Conservation (phyloP, 164 flowering plant genomes). For the Liriodendron chinense region DNA sequence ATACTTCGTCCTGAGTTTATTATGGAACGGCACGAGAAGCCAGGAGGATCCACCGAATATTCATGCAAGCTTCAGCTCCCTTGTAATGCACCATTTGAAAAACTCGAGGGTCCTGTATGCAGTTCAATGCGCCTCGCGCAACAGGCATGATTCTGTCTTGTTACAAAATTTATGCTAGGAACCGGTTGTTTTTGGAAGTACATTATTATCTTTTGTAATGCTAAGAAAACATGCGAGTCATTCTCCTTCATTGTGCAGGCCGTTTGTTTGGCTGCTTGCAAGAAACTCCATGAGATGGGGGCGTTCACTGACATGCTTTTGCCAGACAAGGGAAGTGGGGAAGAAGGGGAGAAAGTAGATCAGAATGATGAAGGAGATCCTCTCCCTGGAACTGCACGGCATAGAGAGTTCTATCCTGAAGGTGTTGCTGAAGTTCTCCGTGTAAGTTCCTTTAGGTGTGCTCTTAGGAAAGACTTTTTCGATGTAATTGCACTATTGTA, state of each 20-base stretch:
- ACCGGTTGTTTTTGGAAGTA: not conserved
- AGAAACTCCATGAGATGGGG: slow-evolving; percentile 99
- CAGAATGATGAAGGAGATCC: slow-evolving; percentile 85
- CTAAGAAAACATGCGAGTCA: not conserved
- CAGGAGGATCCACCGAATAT: slow-evolving; percentile 74
- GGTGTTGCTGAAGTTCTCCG: slow-evolving; percentile 84
- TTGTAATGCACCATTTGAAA: slow-evolving; percentile 98
- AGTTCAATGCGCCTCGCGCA: slow-evolving; percentile 95
- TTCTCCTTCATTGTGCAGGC: slow-evolving; percentile 46
- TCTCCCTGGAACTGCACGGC: slow-evolving; percentile 95
- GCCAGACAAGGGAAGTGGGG: slow-evolving; percentile 96
- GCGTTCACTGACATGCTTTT: slow-evolving; percentile 99
- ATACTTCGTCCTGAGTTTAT: slow-evolving; percentile 97
- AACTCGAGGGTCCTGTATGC: slow-evolving; percentile 93
- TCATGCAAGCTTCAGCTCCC: slow-evolving; percentile 99
- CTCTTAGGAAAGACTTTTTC: not conserved
- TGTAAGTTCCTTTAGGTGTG: slow-evolving; percentile 44
- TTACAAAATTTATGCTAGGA: slow-evolving; percentile 5
- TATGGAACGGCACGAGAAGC: slow-evolving; percentile 89
- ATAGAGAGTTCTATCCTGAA: slow-evolving; percentile 99
- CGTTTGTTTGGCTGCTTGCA: slow-evolving; percentile 97
- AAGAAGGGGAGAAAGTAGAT: slow-evolving; percentile 67
- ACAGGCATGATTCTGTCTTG: slow-evolving; percentile 49
- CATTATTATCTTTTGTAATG: not conserved
- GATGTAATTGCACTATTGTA: not conserved